A percentile compares a stretch with the other conserved stretches of the same genome.
Conservation (phyloP, 73 alveolate genomes). For the Paramecium biaurelia region DNA sequence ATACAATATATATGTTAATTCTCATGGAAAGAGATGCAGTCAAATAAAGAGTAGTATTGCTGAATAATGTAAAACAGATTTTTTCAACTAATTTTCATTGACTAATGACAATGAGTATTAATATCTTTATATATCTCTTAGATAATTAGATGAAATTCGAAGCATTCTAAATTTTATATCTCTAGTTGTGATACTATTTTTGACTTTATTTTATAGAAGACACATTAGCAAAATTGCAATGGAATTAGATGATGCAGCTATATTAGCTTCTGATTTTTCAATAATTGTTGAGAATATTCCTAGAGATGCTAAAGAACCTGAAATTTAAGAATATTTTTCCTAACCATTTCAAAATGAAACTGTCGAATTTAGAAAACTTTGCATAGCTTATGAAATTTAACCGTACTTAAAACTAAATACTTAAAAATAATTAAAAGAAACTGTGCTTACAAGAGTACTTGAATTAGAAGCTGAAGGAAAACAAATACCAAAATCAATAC, state of each 20-base stretch:
- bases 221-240: neutral
- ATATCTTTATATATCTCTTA: neutral
- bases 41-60: neutral
- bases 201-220: neutral
- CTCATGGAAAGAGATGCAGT: neutral
- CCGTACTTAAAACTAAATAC: neutral
- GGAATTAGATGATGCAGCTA: conserved; percentile 42
- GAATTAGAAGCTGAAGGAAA: conserved; percentile 19
- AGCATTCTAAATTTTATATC: neutral
- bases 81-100: neutral
- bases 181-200: neutral
- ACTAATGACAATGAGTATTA: neutral
- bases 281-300: conserved; percentile 21
- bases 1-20: neutral
- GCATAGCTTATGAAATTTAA: conserved; percentile 9
- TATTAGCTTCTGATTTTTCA: conserved; percentile 28
- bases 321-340: neutral
- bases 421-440: neutral
- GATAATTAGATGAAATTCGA: neutral
- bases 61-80: neutral
- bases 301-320: conserved; percentile 3
- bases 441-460: neutral
- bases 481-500: neutral
- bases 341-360: neutral
- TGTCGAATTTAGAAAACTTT: neutral